Conservation (phyloP, 345 rosid species). For the Mangifera indica region DNA sequence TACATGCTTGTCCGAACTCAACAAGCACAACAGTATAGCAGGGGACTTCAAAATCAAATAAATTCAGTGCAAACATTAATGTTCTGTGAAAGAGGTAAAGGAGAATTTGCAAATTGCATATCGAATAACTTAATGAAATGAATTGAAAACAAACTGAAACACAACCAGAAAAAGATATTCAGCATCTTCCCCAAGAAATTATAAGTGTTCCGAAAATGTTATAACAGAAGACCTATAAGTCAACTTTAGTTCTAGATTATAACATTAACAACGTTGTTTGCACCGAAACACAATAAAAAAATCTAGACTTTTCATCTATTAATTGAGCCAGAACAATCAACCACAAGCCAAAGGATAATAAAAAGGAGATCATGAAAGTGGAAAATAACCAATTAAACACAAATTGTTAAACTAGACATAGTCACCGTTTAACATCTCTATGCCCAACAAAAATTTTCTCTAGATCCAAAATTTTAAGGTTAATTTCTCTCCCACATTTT, state of each 20-base stretch:
- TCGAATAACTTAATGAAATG: neutral
- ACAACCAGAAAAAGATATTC: neutral
- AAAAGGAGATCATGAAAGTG: neutral
- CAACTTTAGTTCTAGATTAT: slow-evolving; percentile 3
- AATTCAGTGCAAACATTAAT: neutral
- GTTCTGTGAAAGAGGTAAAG: neutral
- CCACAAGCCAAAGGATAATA: neutral
- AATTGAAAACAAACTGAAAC: neutral
- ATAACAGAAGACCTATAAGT: no score
- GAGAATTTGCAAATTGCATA: neutral
- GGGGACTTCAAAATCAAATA: neutral
- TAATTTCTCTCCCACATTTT: slow-evolving; percentile 10
- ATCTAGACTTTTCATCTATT: neutral
- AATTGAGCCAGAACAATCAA: neutral
- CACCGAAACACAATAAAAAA: neutral
- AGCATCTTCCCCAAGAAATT: neutral
- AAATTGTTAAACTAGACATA: neutral
- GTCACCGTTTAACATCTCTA: neutral
- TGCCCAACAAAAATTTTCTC: neutral
- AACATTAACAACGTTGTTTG: neutral
- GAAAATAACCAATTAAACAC: neutral
- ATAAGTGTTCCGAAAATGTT: neutral
- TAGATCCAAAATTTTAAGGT: slow-evolving; percentile 15
- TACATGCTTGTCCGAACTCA: neutral
- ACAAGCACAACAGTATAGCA: neutral